Evolutionary conservation across 2,329 filamentous ascomycete genomes (phyloP), one percentile per base, ranked within the genome.

Genomic region (Alternaria tenuissima): DNA sequence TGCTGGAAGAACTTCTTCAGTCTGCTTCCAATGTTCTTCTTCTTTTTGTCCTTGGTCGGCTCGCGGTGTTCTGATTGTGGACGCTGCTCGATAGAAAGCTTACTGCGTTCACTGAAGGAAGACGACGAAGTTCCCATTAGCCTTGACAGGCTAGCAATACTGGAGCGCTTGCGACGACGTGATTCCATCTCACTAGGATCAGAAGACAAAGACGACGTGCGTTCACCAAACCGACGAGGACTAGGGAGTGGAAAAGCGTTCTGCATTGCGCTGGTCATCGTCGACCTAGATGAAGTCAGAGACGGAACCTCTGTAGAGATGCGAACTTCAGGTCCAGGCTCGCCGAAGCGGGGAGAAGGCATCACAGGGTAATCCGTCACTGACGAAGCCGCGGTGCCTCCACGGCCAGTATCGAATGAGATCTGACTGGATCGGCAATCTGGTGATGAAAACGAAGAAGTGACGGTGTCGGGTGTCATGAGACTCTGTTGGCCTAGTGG

Each of bases 221-320:
- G 78, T 34, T 80, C 76, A 43, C 77, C 77, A 52, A 69, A 71
- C 47, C 83, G 82, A 7, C 83, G 82, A 59, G 78, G 77, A 60
- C 76, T 72, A 22, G 65, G 63, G 59, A 78, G 59, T 54, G 82
- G 70, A 49, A 73, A 79, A 44, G 84, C 84, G 36, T 81, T 81
- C 68, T 90, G 91, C 66, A 91, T 88, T 46, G 88, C 86, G 7
- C 89, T 86, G 18, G 83, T 90, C 86, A 90, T 92, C 9, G 90
- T 92, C 9, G 91, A 93, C 67, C 90, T 88, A 72, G 89, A 92
- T 72, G 90, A 93, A 1, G 90, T 91, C 65, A 89, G 79, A 2
- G 91, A 93, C 3, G 91, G 90, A 14, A 92, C 88, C 67, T 92
- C 91, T 64, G 91, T 89, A 32, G 91, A 94, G 36, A 90, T 86